These are phyloP conservation scores for Gymnopus androsaceus DNA, from an alignment of 1,284 basidiomycete species.

Conservation along the genomic window DNA sequence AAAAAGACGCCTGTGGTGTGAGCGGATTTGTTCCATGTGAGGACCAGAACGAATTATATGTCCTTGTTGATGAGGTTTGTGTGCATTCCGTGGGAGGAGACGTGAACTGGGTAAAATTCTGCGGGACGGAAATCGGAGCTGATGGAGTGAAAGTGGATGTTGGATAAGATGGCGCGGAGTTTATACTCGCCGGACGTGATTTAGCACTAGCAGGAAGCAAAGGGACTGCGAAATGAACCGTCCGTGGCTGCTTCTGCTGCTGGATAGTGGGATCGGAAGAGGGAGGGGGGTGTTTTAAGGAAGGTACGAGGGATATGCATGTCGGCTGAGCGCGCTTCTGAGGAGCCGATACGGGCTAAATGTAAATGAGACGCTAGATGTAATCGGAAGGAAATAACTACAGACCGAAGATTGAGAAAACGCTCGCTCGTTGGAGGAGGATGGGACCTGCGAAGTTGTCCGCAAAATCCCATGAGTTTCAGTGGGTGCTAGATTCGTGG, in stretches of 20 bases:
- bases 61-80: slow-evolving; percentile 37
- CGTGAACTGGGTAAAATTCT: neutral
- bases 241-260: slow-evolving; percentile 1
- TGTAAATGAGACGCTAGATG: no score
- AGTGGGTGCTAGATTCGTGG: no score
- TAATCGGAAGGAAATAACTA: no score
- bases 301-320: no score
- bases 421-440: no score
- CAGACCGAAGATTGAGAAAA: no score
- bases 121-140: neutral
- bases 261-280: neutral
- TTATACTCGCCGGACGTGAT: neutral
- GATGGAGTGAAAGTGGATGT: slow-evolving; percentile 1
- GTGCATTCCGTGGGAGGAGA: neutral
- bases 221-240: neutral
- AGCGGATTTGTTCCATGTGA: slow-evolving; percentile 33
- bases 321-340: no score
- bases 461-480: no score
- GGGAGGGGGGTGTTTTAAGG: no score
- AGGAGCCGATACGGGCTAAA: no score
- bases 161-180: slow-evolving; percentile 3
- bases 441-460: no score
- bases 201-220: neutral
- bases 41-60: slow-evolving; percentile 71
- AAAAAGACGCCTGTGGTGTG: slow-evolving; percentile 20